Conservation (phyloP, 768 basidiomycete genomes). For the Roridomyces roridus region DNA sequence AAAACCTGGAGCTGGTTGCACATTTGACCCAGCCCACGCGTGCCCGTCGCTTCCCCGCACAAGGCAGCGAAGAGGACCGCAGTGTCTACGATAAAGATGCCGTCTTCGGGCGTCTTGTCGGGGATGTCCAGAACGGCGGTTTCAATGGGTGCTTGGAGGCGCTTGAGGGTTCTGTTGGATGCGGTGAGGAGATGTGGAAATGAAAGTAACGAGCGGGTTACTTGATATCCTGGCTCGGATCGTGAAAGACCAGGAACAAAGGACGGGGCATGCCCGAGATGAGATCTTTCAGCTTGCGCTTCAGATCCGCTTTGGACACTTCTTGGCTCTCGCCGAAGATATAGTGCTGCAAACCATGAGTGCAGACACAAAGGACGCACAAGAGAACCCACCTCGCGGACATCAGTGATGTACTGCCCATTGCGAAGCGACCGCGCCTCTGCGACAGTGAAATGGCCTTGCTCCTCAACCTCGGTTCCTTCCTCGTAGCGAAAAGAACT, state of each 20-base stretch:
- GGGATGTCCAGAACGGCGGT: conserved; percentile 51
- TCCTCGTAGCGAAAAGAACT: conserved; percentile 62
- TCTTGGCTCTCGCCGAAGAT: conserved; percentile 67
- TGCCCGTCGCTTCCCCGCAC: conserved; percentile 42
- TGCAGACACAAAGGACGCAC: no score
- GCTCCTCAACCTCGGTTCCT: conserved; percentile 51
- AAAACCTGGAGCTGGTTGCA: conserved; percentile 52
- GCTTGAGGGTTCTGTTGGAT: conserved; percentile 34
- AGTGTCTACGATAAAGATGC: conserved; percentile 58
- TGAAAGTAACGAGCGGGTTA: conserved; percentile 31
- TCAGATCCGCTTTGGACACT: conserved; percentile 58
- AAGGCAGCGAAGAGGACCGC: conserved; percentile 59
- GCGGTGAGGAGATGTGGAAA: not conserved
- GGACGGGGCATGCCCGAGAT: conserved; percentile 50
- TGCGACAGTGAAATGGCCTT: conserved; percentile 68
- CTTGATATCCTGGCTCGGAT: conserved; percentile 80
- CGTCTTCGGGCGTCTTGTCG: conserved; percentile 43
- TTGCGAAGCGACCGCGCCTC: conserved; percentile 67
- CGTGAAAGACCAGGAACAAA: conserved; percentile 83
- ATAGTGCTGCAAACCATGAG: no score
- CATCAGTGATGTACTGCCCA: conserved; percentile 64
- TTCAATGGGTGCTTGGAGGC: conserved; percentile 44
- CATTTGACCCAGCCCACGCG: conserved; percentile 49
- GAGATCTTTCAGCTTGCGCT: conserved; percentile 54
- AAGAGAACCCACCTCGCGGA: conserved; percentile 55